Percentiles rank a stretch among this genome's conserved stretches.
Conservation (phyloP, 108 stramenopile genomes). For the Chaetoceros tenuissimus region DNA sequence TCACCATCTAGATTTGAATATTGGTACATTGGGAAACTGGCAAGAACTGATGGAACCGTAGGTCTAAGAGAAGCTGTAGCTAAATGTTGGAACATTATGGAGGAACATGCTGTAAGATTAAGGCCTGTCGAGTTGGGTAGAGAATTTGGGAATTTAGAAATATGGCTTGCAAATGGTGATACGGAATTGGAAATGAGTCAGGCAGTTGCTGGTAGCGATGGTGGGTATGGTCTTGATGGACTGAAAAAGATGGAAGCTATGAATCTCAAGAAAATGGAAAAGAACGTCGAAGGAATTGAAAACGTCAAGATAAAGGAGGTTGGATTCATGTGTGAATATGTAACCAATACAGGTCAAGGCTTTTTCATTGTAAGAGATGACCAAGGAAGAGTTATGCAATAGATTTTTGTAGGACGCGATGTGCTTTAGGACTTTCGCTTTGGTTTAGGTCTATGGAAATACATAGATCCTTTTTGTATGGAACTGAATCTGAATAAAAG, state of each 20-base stretch:
- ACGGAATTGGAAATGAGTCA: constrained; percentile 16
- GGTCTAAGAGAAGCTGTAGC: constrained; percentile 22
- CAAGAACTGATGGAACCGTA: constrained; percentile 37
- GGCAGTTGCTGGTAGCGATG: neutral
- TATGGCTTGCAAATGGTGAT: constrained; percentile 32
- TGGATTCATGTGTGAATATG: constrained; percentile 29
- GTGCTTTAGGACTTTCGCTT: too few species aligned
- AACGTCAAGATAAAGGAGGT: constrained; percentile 24
- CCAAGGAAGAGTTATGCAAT: constrained; percentile 17
- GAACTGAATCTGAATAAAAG: too few species aligned
- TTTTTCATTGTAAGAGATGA: constrained; percentile 28
- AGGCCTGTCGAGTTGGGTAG: constrained; percentile 34
- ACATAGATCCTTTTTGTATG: too few species aligned
- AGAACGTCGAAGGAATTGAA: constrained; percentile 15
- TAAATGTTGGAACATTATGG: constrained; percentile 28
- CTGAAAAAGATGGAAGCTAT: neutral
- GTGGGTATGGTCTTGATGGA: too few species aligned
- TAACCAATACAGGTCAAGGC: constrained; percentile 32
- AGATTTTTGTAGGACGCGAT: too few species aligned
- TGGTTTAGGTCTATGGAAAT: too few species aligned
- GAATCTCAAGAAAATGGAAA: constrained; percentile 16
- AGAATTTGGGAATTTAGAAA: constrained; percentile 24
- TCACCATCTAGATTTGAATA: constrained; percentile 19
- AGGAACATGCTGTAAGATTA: constrained; percentile 35
- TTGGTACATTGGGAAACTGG: constrained; percentile 40